Evolutionary conservation across 2,329 filamentous ascomycete species (phyloP).

Genomic region (Neonectria magnoliae): DNA sequence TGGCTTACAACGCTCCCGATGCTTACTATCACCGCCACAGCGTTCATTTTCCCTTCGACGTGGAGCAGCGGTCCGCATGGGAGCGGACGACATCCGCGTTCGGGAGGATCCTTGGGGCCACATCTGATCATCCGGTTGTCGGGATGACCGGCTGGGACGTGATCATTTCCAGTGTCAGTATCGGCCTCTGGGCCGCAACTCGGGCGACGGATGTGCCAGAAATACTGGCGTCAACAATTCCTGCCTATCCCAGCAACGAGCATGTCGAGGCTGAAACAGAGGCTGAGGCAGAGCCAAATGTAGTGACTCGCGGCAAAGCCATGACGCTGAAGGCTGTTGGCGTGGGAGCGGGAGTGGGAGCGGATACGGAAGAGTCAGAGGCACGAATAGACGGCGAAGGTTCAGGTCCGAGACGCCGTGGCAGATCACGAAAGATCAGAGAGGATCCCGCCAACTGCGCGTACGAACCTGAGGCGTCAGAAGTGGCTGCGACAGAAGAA

Average conservation of each 20-base stretch:
- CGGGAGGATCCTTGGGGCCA: conserved; percentile 58
- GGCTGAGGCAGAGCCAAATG: conserved; percentile 2
- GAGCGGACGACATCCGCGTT: conserved; percentile 58
- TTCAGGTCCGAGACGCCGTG: conserved; percentile 2
- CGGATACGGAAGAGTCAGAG: background rate
- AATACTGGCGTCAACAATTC: conserved; percentile 55
- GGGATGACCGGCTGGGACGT: conserved; percentile 68
- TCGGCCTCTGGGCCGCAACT: conserved; percentile 68
- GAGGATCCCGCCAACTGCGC: conserved; percentile 43
- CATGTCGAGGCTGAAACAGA: conserved; percentile 32
- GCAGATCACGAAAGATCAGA: conserved; percentile 17
- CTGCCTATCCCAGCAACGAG: conserved; percentile 26
- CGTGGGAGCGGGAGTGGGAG: conserved; percentile 12
- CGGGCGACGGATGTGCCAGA: conserved; percentile 60
- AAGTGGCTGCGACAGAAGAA: conserved; percentile 45
- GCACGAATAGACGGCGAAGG: background rate
- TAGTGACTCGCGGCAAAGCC: background rate
- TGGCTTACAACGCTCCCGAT: conserved; percentile 59
- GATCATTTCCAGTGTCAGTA: conserved; percentile 61
- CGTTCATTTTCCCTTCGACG: conserved; percentile 56
- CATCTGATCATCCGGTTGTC: conserved; percentile 67
- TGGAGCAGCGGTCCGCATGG: conserved; percentile 54
- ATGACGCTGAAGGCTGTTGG: conserved; percentile 5
- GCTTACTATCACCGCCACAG: conserved; percentile 61
- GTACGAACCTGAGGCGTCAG: conserved; percentile 52